Evolutionary conservation across 2,329 filamentous ascomycete genomes (phyloP).

Genomic region (Colletotrichum phormii): DNA sequence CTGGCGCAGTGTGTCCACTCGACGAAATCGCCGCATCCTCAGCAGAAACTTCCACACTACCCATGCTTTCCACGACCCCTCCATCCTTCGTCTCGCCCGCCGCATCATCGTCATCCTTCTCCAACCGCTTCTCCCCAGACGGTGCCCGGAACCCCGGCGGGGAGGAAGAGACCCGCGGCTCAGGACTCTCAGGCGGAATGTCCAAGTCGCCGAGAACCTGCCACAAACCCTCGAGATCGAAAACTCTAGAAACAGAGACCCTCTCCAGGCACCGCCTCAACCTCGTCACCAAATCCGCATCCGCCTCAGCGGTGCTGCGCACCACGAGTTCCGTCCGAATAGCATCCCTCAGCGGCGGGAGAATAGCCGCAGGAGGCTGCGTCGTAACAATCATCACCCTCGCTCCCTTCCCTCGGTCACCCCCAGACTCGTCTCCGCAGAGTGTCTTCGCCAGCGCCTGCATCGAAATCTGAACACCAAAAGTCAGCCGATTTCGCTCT

Average conservation of each 20-base stretch:
- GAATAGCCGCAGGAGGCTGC: slow-evolving; percentile 53
- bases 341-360: slow-evolving; percentile 55
- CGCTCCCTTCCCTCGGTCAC: not conserved
- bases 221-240: slow-evolving; percentile 68
- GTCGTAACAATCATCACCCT: slow-evolving; percentile 62
- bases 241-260: slow-evolving; percentile 67
- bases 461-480: slow-evolving; percentile 53
- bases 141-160: not conserved
- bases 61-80: not conserved
- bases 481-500: not conserved
- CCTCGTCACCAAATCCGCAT: slow-evolving; percentile 37
- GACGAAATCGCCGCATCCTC: not conserved
- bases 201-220: slow-evolving; percentile 67
- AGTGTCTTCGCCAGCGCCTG: slow-evolving; percentile 59
- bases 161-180: not conserved
- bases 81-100: not conserved
- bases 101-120: slow-evolving; percentile 1
- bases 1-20: not conserved
- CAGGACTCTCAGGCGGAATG: slow-evolving; percentile 9
- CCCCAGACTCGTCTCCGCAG: slow-evolving; percentile 38
- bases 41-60: not conserved
- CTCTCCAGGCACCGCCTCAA: slow-evolving; percentile 57
- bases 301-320: slow-evolving; percentile 32
- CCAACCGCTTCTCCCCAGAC: not conserved
- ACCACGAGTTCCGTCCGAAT: slow-evolving; percentile 49